Evolutionary conservation across 768 basidiomycete genomes (phyloP), one percentile per base, ranked within the genome.

Genomic region (Kwoniella sp.): DNA sequence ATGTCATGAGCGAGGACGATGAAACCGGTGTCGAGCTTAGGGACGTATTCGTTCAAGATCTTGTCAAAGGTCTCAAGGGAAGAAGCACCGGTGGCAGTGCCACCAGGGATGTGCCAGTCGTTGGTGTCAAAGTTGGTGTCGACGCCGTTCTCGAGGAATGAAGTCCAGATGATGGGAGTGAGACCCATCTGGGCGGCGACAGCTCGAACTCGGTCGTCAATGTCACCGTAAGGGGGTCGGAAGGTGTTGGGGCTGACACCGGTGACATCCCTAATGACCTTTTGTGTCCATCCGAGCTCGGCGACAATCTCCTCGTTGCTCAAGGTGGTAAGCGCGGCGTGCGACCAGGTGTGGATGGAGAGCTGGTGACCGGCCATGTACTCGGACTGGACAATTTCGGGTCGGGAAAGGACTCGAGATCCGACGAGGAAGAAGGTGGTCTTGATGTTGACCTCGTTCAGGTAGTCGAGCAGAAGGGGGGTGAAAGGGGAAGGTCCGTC

Each of bases 361-460:
- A 91, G 81, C 64, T 93, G 89, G 67, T 93, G 88, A 5, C 83
- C 81, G 27, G 69, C 67, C 79, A 88, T 81, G 77, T 88, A 89
- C 77, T 90, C 82, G 15, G 79, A 74, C 67, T 87, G 87, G 7
- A 88, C 75, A 60, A 82, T 82, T 20, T 76, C 71, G 1, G 88
- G 88, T 72, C 83, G 81, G 0, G 82, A 83, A 57, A 89, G 80
- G 39, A 86, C 84, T 45, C 89, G 83, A 17, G 88, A 89, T 40
- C 89, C 88, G 55, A 90, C 86, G 55, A 83, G 80, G 73, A 90
- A 93, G 79, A 92, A 89, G 0, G 90, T 93, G 2, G 87, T 80
- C 69, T 82, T 84, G 70, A 92, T 78, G 44, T 83, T 76, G 43
- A 79, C 65, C 36, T 80, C 69, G 53, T 84, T 79, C 28, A 90